These are phyloP conservation scores for Physocladia obscura DNA, from an alignment of 192 early-diverging fungal species.

Conservation along the genomic window DNA sequence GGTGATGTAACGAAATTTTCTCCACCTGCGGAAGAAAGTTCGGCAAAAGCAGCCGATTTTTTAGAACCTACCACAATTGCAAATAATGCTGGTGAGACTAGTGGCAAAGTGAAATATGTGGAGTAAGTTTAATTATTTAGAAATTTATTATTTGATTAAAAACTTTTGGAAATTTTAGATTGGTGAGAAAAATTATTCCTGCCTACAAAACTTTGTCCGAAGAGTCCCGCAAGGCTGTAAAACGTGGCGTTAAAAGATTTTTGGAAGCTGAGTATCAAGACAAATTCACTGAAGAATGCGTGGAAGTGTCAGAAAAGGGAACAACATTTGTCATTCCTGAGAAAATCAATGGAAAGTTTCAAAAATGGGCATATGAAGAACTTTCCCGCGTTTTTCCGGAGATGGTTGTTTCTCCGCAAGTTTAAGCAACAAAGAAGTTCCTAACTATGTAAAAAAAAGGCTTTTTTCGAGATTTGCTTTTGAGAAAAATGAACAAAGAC, in stretches of 20 bases:
- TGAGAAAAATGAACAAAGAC: neutral
- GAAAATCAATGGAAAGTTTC: neutral
- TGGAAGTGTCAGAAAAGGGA: neutral
- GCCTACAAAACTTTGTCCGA: slow-evolving; percentile 12
- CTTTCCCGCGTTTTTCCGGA: slow-evolving; percentile 16
- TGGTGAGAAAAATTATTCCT: slow-evolving; percentile 18
- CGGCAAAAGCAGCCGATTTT: no score
- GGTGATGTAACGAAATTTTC: no score
- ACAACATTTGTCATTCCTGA: slow-evolving; percentile 19
- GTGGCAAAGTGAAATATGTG: no score
- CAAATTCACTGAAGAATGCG: neutral
- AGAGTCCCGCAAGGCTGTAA: slow-evolving; percentile 20
- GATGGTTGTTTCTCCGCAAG: neutral
- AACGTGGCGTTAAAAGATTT: slow-evolving; percentile 18
- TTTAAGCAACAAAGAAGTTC: neutral
- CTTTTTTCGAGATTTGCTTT: no score
- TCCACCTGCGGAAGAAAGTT: no score
- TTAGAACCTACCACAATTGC: no score
- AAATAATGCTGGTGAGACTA: no score
- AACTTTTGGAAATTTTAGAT: neutral
- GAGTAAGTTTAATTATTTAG: no score
- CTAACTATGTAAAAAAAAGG: neutral
- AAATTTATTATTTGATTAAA: no score
- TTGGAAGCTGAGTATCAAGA: slow-evolving; percentile 8
- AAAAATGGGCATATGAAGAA: slow-evolving; percentile 14